These are phyloP conservation scores for Venturia pyrina DNA, from an alignment of 2,329 filamentous ascomycete species.

Conservation along the genomic window DNA sequence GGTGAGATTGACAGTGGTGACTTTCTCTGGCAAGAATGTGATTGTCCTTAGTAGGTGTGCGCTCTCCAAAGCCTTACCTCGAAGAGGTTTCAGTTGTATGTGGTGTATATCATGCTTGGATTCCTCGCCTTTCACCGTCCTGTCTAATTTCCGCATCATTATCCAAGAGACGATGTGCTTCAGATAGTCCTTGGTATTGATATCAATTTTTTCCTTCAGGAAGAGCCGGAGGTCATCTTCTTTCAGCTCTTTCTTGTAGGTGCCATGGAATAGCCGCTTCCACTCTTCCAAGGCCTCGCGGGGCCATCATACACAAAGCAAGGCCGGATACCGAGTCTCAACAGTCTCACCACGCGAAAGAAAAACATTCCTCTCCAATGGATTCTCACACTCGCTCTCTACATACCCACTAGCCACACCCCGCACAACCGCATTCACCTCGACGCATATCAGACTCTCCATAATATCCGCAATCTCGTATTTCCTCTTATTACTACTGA, in stretches of 20 bases:
- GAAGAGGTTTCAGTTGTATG: conserved; percentile 23
- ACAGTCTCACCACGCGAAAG: conserved; percentile 34
- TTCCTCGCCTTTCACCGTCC: conserved; percentile 14
- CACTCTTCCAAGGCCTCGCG: conserved; percentile 25
- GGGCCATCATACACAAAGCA: conserved; percentile 47
- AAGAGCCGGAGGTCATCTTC: conserved; percentile 23
- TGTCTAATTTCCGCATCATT: conserved; percentile 20
- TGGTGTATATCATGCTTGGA: conserved; percentile 19
- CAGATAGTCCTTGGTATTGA: conserved; percentile 28
- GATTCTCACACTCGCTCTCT: conserved; percentile 20
- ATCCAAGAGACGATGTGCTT: conserved; percentile 29
- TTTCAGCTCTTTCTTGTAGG: conserved; percentile 22
- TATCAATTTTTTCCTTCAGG: conserved; percentile 28
- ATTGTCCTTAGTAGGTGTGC: conserved; percentile 23
- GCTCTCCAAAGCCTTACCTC: conserved; percentile 17
- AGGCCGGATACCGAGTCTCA: conserved; percentile 40
- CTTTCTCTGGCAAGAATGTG: conserved; percentile 25
- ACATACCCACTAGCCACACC: background rate
- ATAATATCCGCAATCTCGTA: conserved; percentile 26
- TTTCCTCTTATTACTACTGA: conserved; percentile 31
- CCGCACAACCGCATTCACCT: background rate
- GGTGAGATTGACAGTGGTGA: conserved; percentile 18
- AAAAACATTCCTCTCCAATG: conserved; percentile 33
- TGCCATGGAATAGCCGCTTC: conserved; percentile 20
- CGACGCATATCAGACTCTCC: conserved; percentile 19